Conservation (phyloP, 257 asterid species). For the Galeopsis tetrahit region DNA sequence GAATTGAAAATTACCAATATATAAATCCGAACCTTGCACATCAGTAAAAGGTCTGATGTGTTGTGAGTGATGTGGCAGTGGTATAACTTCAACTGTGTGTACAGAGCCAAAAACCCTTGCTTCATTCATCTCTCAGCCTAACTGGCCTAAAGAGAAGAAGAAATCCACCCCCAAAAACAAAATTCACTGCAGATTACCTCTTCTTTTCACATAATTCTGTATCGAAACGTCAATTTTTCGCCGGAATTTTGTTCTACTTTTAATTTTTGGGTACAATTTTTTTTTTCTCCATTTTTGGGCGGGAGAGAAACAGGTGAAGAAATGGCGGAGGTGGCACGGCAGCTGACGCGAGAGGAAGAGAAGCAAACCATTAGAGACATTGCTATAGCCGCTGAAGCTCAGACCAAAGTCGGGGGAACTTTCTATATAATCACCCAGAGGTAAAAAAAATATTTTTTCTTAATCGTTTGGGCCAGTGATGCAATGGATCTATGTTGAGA, state of each 20-base stretch:
- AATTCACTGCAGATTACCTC: slow-evolving; percentile 12
- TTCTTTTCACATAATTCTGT: background rate
- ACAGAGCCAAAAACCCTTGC: slow-evolving; percentile 41
- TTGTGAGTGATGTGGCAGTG: slow-evolving; percentile 38
- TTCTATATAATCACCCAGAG: slow-evolving; percentile 88
- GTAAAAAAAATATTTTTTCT: slow-evolving; percentile 30
- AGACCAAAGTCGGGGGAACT: slow-evolving; percentile 80
- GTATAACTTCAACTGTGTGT: slow-evolving; percentile 34
- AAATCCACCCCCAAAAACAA: background rate
- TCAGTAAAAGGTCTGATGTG: slow-evolving; percentile 27
- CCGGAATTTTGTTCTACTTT: background rate
- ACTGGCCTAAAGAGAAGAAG: slow-evolving; percentile 6
- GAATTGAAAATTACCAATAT: background rate
- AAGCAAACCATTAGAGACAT: slow-evolving; percentile 78
- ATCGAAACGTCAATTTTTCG: background rate
- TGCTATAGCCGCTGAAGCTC: slow-evolving; percentile 78
- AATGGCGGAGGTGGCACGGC: slow-evolving; percentile 75
- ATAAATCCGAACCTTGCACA: slow-evolving; percentile 28
- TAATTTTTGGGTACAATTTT: background rate
- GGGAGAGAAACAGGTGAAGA: slow-evolving; percentile 24
- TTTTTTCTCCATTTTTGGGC: slow-evolving; percentile 21
- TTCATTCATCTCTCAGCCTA: slow-evolving; percentile 24
- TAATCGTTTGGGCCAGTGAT: background rate
- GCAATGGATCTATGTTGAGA: slow-evolving; percentile 31
- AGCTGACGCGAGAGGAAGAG: slow-evolving; percentile 91